Evolutionary conservation across 1,284 basidiomycete genomes (phyloP).

Genomic region (Erythrobasidium hasegawianum): DNA sequence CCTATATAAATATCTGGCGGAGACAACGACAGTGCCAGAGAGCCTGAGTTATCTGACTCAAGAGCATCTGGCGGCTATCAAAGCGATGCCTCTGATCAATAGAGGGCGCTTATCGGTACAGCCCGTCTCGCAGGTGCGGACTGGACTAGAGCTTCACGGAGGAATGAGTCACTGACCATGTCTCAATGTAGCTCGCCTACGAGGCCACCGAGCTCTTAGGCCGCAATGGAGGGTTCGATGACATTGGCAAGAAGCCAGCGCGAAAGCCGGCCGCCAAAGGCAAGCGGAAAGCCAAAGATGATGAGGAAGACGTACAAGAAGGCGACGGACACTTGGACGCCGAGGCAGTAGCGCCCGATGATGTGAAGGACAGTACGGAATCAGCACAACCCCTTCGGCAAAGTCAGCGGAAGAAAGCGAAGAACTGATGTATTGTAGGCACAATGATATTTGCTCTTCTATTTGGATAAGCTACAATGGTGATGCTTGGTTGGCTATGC

Average conservation of each 20-base stretch:
- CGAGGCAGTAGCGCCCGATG: neutral
- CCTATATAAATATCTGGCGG: slow-evolving; percentile 65
- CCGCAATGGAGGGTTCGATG: slow-evolving; percentile 59
- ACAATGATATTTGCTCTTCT: too few relatives aligned
- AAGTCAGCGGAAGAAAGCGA: neutral
- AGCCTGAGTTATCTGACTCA: slow-evolving; percentile 53
- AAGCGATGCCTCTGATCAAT: slow-evolving; percentile 74
- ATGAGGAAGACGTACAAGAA: neutral
- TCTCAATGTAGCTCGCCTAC: slow-evolving; percentile 60
- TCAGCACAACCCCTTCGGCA: neutral
- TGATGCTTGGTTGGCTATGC: too few relatives aligned
- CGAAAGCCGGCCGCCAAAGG: neutral
- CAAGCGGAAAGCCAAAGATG: neutral
- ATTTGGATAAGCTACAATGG: too few relatives aligned
- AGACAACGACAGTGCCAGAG: slow-evolving; percentile 52
- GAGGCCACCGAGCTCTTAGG: slow-evolving; percentile 64
- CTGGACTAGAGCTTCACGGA: neutral
- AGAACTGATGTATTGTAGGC: neutral
- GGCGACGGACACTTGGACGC: neutral
- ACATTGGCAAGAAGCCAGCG: slow-evolving; percentile 14
- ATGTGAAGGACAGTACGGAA: neutral
- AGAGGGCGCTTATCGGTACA: slow-evolving; percentile 85
- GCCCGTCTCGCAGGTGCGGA: slow-evolving; percentile 57
- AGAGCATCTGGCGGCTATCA: slow-evolving; percentile 49
- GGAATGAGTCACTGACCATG: neutral